Evolutionary conservation across 2,329 filamentous ascomycete genomes (phyloP).

Genomic region (Dryadomyces quercivorus): DNA sequence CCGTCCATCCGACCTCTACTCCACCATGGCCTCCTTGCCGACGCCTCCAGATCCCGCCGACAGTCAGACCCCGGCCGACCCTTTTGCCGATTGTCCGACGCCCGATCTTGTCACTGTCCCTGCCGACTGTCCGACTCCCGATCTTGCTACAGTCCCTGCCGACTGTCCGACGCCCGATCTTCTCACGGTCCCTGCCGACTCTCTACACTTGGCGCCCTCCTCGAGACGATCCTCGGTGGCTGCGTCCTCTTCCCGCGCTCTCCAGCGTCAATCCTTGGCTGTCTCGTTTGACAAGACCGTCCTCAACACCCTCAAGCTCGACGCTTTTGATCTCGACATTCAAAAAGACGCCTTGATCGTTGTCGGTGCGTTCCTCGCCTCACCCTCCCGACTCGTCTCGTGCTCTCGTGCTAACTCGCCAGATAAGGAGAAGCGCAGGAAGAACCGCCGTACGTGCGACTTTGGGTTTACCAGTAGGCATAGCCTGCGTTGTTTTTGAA

Average conservation of each 20-base stretch:
- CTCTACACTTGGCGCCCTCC: neutral
- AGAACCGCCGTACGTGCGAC: slow-evolving; percentile 11
- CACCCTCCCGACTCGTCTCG: neutral
- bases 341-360: slow-evolving; percentile 9
- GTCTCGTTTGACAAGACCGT: slow-evolving; percentile 15
- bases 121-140: neutral
- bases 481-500: neutral
- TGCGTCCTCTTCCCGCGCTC: neutral
- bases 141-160: neutral
- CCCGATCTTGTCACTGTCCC: neutral
- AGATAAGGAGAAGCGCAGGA: slow-evolving; percentile 13
- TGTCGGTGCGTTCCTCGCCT: slow-evolving; percentile 7
- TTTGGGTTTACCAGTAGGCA: slow-evolving; percentile 3
- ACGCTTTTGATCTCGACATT: slow-evolving; percentile 12
- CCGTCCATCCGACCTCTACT: too few species aligned
- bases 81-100: too few species aligned
- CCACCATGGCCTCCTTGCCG: too few species aligned
- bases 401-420: neutral
- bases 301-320: slow-evolving; percentile 13
- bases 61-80: too few species aligned
- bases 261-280: slow-evolving; percentile 8
- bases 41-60: too few species aligned
- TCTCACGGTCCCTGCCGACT: neutral
- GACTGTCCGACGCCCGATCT: too few species aligned
- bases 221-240: neutral